Evolutionary conservation across 2,329 filamentous ascomycete species (phyloP).

Genomic region (Zymoseptoria pseudotritici): DNA sequence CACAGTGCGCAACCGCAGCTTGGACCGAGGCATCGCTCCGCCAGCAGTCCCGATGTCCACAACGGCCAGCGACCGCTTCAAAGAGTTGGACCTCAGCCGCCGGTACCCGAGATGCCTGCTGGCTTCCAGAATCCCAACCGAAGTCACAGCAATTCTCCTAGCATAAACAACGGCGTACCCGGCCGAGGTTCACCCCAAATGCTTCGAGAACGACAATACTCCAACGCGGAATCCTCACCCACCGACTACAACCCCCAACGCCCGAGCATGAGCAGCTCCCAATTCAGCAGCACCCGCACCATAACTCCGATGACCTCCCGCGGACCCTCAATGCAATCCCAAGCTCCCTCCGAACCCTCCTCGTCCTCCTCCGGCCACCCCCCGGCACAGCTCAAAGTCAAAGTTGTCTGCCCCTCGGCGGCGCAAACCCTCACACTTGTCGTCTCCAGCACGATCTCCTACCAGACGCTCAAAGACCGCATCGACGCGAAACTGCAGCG

Average conservation of each 20-base stretch:
- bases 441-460: slow-evolving; percentile 89
- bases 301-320: slow-evolving; percentile 31
- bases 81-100: slow-evolving; percentile 47
- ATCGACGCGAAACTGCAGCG: slow-evolving; percentile 92
- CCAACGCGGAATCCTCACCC: slow-evolving; percentile 17
- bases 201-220: slow-evolving; percentile 50
- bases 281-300: slow-evolving; percentile 31
- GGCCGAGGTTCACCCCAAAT: slow-evolving; percentile 61
- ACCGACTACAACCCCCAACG: slow-evolving; percentile 10
- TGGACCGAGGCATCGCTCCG: slow-evolving; percentile 65
- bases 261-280: slow-evolving; percentile 8
- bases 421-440: slow-evolving; percentile 93
- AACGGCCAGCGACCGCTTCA: slow-evolving; percentile 52
- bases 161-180: slow-evolving; percentile 49
- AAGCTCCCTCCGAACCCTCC: slow-evolving; percentile 5
- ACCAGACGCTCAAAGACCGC: slow-evolving; percentile 85
- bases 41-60: slow-evolving; percentile 92
- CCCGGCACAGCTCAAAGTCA: slow-evolving; percentile 78
- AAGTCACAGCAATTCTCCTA: slow-evolving; percentile 76
- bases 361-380: slow-evolving; percentile 25
- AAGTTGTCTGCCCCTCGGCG: slow-evolving; percentile 72
- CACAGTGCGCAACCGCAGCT: slow-evolving; percentile 46
- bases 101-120: slow-evolving; percentile 27
- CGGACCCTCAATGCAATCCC: slow-evolving; percentile 9
- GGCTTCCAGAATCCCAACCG: slow-evolving; percentile 45